Evolutionary conservation across 73 alveolate species (phyloP).

Genomic region (Paraurostyla sp.): DNA sequence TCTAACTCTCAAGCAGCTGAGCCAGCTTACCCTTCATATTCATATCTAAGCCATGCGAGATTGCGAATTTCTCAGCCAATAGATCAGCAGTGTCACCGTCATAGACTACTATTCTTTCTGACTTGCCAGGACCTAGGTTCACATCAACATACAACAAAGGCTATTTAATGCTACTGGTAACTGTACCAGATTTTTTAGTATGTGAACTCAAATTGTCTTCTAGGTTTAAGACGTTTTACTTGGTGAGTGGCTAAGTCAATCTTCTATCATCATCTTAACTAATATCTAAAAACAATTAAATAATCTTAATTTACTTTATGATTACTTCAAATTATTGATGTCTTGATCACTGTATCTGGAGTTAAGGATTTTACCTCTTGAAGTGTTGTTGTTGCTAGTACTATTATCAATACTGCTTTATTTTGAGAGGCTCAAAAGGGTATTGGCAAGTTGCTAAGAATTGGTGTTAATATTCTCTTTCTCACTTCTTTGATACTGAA

Average conservation of each 20-base stretch:
- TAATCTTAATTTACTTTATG: too few relatives aligned
- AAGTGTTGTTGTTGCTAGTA: too few relatives aligned
- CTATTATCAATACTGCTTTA: background rate
- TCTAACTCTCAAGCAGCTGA: conserved; percentile 73
- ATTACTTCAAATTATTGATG: too few relatives aligned
- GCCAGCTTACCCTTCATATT: conserved; percentile 76
- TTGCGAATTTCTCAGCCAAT: conserved; percentile 94
- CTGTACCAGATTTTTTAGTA: too few relatives aligned
- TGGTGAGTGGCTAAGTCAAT: too few relatives aligned
- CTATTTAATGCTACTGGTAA: background rate
- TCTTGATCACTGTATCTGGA: too few relatives aligned
- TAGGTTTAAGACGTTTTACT: too few relatives aligned
- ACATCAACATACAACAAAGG: conserved; percentile 96
- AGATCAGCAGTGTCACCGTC: conserved; percentile 96
- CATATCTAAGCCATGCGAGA: conserved; percentile 88
- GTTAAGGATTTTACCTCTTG: too few relatives aligned
- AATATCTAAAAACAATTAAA: too few relatives aligned
- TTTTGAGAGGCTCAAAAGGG: background rate
- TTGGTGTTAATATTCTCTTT: background rate
- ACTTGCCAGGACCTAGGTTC: conserved; percentile 94
- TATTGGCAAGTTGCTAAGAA: too few relatives aligned
- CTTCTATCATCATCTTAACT: too few relatives aligned
- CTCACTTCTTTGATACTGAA: background rate
- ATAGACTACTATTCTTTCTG: conserved; percentile 94
- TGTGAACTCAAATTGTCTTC: too few relatives aligned